Evolutionary conservation across 1,284 basidiomycete species (phyloP).

Genomic region (Sporisorium reilianum): DNA sequence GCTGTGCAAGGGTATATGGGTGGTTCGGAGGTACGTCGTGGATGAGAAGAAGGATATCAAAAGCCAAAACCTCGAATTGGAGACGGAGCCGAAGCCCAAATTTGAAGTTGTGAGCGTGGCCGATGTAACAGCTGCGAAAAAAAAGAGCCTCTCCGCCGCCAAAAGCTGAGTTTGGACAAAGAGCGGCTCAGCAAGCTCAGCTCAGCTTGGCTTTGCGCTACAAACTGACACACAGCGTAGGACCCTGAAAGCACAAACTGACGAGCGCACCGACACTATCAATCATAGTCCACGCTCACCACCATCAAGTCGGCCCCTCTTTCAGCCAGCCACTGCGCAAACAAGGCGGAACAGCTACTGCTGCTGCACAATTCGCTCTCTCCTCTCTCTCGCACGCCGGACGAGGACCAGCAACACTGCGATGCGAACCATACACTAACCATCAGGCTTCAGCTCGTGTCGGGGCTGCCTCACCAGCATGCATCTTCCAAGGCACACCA

Average conservation of each 20-base stretch:
- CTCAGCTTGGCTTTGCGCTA: too few relatives aligned
- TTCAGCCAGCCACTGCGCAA: not conserved
- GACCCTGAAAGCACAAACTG: slow-evolving; percentile 7
- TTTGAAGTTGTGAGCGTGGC: not conserved
- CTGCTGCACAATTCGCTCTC: too few relatives aligned
- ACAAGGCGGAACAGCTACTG: too few relatives aligned
- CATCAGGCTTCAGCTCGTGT: slow-evolving; percentile 1
- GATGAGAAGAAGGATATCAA: not conserved
- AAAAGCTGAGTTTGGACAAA: too few relatives aligned
- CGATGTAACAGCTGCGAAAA: slow-evolving; percentile 12
- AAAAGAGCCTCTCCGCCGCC: not conserved
- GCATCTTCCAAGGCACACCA: slow-evolving; percentile 59
- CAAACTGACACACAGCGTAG: not conserved
- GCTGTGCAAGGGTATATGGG: too few relatives aligned
- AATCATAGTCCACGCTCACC: not conserved
- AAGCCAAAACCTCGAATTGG: slow-evolving; percentile 11
- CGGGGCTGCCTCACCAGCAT: slow-evolving; percentile 22
- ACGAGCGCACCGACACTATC: too few relatives aligned
- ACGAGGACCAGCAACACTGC: slow-evolving; percentile 6
- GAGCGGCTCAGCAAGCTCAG: not conserved
- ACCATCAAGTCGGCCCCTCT: not conserved
- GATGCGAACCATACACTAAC: slow-evolving; percentile 14
- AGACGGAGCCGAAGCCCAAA: slow-evolving; percentile 8
- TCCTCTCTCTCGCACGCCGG: not conserved
- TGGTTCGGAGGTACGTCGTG: too few relatives aligned